These are phyloP conservation scores for Talaromyces verruculosus DNA, from an alignment of 2,329 filamentous ascomycete genomes.

Conservation along the genomic window DNA sequence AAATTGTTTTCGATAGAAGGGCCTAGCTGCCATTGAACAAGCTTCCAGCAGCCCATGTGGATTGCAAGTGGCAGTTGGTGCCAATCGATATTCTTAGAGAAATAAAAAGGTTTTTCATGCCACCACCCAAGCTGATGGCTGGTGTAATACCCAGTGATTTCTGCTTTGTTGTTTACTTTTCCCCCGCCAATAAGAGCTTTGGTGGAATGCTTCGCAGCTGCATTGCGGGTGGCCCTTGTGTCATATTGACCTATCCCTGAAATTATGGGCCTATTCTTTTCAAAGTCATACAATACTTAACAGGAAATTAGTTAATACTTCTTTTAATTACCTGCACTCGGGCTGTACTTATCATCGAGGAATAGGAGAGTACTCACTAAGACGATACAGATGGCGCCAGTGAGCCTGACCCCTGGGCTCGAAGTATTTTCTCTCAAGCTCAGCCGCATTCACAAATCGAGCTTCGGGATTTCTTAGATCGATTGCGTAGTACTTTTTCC, in stretches of 20 bases:
- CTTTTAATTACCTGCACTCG: no score
- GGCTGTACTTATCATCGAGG: neutral
- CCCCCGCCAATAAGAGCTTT: conserved; percentile 1
- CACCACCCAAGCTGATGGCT: neutral
- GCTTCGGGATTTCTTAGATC: neutral
- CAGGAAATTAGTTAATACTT: neutral
- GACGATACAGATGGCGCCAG: conserved; percentile 4
- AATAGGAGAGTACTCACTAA: conserved; percentile 1
- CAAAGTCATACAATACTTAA: neutral
- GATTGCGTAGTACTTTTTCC: neutral
- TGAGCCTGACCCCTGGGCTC: neutral
- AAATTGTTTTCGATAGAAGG: neutral
- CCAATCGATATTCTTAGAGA: neutral
- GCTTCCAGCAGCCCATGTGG: conserved; percentile 13
- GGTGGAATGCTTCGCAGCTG: neutral
- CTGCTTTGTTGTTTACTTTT: neutral
- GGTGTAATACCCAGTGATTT: neutral
- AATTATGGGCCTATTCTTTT: neutral
- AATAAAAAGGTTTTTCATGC: neutral
- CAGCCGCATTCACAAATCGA: neutral
- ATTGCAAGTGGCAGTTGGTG: neutral
- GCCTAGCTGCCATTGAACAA: conserved; percentile 5
- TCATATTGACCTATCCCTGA: conserved; percentile 1
- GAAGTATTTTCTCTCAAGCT: conserved; percentile 2
- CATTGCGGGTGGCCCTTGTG: neutral